A percentile compares a stretch with the other conserved stretches of the same genome.
Evolutionary conservation across 805 yeast genomes (phyloP).

Genomic region (Zygotorulaspora sp.): DNA sequence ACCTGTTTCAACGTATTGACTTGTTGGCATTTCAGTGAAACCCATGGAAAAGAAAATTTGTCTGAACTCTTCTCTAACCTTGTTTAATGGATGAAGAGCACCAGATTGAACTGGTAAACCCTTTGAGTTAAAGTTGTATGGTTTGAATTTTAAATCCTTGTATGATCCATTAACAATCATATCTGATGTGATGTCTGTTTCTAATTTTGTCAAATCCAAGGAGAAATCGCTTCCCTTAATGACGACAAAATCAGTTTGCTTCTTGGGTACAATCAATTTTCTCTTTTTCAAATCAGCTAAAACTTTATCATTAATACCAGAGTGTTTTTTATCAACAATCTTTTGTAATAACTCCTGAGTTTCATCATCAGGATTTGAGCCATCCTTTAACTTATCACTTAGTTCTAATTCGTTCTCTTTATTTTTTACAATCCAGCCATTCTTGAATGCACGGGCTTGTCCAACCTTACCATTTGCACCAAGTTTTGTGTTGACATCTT

Average conservation of each 20-base stretch:
- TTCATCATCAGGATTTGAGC: constrained; percentile 41
- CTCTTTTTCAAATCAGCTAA: constrained; percentile 88
- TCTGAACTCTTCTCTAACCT: constrained; percentile 96
- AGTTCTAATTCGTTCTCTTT: constrained; percentile 69
- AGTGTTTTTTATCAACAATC: constrained; percentile 35
- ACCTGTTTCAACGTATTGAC: constrained; percentile 95
- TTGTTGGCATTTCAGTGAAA: constrained; percentile 98
- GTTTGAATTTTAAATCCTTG: constrained; percentile 81
- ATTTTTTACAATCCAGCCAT: constrained; percentile 90
- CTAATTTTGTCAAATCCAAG: constrained; percentile 69
- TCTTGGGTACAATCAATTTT: constrained; percentile 69
- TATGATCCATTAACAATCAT: constrained; percentile 82
- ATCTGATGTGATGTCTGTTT: constrained; percentile 92
- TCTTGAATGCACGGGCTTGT: constrained; percentile 95
- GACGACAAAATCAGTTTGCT: constrained; percentile 69
- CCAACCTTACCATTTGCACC: constrained; percentile 88
- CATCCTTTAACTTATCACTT: constrained; percentile 44
- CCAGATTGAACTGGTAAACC: constrained; percentile 85
- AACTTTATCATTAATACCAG: constrained; percentile 52
- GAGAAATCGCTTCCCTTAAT: constrained; percentile 83
- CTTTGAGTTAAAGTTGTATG: constrained; percentile 93
- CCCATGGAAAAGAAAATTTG: constrained; percentile 98
- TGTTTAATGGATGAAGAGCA: constrained; percentile 93
- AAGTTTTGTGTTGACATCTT: constrained; percentile 63
- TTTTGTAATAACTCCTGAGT: constrained; percentile 61